Conservation (phyloP, 805 yeast species). For the Starmerella etchellsii region DNA sequence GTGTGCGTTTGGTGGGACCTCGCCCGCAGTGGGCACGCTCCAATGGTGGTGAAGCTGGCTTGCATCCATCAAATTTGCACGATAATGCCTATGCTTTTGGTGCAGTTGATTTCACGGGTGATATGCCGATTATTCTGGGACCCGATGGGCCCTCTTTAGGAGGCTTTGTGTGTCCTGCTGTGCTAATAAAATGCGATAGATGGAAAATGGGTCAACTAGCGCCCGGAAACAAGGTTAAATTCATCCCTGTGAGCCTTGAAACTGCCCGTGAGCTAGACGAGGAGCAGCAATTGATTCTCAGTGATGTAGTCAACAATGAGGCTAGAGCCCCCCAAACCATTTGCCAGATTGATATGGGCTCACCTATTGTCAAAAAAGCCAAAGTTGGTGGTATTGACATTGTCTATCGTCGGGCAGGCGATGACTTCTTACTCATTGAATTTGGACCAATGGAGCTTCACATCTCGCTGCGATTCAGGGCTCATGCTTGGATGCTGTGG, state of each 20-base stretch:
- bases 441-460: constrained; percentile 85
- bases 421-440: constrained; percentile 79
- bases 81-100: constrained; percentile 95
- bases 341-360: neutral
- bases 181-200: constrained; percentile 87
- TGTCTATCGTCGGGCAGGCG: constrained; percentile 93
- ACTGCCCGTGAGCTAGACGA: constrained; percentile 55
- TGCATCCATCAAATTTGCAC: constrained; percentile 95
- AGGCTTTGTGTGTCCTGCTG: constrained; percentile 94
- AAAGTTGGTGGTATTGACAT: constrained; percentile 52
- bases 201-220: constrained; percentile 98
- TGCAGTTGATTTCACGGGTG: constrained; percentile 96
- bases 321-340: no score
- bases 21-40: constrained; percentile 93
- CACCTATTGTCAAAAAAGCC: constrained; percentile 27
- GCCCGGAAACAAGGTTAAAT: constrained; percentile 78
- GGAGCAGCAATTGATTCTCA: constrained; percentile 16
- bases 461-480: constrained; percentile 71
- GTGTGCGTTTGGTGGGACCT: constrained; percentile 88
- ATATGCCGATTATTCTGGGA: constrained; percentile 91
- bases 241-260: constrained; percentile 64
- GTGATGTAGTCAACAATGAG: constrained; percentile 36
- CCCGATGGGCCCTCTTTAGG: constrained; percentile 97
- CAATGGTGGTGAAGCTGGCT: constrained; percentile 96
- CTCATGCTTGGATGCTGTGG: constrained; percentile 65